Percentiles rank a stretch among this genome's conserved stretches.
Conservation (phyloP, 179 eudicot genomes). For the Monotropa hypopitys region DNA sequence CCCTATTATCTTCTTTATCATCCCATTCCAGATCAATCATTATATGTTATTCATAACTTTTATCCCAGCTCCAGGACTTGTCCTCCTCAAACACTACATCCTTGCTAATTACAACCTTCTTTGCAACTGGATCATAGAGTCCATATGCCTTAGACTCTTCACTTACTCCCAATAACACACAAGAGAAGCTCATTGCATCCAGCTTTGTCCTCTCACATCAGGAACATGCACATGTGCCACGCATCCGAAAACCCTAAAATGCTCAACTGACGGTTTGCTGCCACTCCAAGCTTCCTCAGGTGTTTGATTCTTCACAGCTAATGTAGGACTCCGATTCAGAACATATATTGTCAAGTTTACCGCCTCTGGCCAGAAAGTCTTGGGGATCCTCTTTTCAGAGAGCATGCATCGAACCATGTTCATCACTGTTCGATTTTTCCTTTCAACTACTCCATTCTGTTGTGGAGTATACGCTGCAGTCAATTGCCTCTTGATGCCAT, state of each 20-base stretch:
- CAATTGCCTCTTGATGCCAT: not conserved
- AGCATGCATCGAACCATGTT: not conserved
- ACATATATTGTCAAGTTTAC: not conserved
- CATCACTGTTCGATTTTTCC: not conserved
- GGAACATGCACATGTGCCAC: not conserved
- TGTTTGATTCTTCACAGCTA: not conserved
- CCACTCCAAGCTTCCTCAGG: not conserved
- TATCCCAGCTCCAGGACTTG: not conserved
- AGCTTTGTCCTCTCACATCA: not conserved
- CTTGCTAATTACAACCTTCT: not conserved
- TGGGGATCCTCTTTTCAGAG: not conserved
- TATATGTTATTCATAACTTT: not conserved
- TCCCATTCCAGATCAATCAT: not conserved
- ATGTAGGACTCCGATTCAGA: not conserved
- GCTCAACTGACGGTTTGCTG: not conserved
- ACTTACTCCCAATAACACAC: slow-evolving; percentile 7
- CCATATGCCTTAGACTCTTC: slow-evolving; percentile 1
- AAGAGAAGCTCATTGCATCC: not conserved
- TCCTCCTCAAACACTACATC: slow-evolving; percentile 3
- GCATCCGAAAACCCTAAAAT: not conserved
- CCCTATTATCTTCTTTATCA: not conserved
- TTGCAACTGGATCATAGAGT: not conserved
- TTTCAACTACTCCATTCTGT: not conserved
- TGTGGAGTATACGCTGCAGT: not conserved
- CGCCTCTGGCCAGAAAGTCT: not conserved